These are phyloP conservation scores for Hyaloscypha finlandica DNA, from an alignment of 495 filamentous ascomycete species.

Conservation along the genomic window DNA sequence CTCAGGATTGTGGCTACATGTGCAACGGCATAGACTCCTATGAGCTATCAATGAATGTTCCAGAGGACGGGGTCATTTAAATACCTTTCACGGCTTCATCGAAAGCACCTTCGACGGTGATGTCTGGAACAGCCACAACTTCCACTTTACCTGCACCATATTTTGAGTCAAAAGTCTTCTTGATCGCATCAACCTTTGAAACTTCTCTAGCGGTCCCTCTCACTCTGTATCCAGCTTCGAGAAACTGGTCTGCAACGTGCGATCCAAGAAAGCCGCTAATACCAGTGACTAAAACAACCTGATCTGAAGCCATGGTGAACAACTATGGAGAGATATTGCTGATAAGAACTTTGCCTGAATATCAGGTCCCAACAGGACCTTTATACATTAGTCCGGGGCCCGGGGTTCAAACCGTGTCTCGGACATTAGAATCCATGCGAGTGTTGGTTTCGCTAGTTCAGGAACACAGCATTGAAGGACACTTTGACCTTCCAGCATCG, in stretches of 20 bases:
- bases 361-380: not conserved
- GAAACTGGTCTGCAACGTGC: constrained; percentile 50
- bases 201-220: constrained; percentile 50
- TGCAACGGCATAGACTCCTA: constrained; percentile 33
- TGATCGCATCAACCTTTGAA: constrained; percentile 46
- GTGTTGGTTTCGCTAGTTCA: not conserved
- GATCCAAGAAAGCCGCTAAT: constrained; percentile 57
- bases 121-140: constrained; percentile 40
- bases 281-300: constrained; percentile 54
- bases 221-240: constrained; percentile 51
- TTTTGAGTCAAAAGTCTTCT: constrained; percentile 40
- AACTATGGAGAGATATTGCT: not conserved
- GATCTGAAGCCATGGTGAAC: constrained; percentile 1
- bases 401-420: not conserved
- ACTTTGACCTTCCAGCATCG: not conserved
- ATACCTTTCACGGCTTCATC: constrained; percentile 44
- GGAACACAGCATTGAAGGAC: not conserved
- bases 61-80: not conserved
- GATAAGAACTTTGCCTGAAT: not conserved
- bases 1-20: constrained; percentile 49
- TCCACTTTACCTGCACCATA: constrained; percentile 44
- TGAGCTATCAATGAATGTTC: not conserved
- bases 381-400: not conserved
- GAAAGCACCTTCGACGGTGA: constrained; percentile 42
- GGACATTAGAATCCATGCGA: not conserved